Evolutionary conservation across 208 protist genomes (phyloP).

Genomic region (Porcisia hertigi): DNA sequence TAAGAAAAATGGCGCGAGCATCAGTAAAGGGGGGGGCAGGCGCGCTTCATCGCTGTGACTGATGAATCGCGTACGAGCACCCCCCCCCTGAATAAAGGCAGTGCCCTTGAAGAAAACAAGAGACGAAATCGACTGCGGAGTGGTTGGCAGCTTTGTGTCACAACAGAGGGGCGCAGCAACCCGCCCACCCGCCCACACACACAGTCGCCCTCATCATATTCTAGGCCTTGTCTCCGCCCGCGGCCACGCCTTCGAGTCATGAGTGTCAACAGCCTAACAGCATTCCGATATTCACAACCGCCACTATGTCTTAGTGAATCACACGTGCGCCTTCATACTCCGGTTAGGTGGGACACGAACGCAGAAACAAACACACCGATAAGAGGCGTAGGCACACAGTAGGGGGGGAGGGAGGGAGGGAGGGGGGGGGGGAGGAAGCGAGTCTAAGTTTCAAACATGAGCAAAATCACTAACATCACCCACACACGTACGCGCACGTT

Average conservation of each 20-base stretch:
- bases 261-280: neutral
- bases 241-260: neutral
- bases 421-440: neutral
- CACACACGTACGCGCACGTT: neutral
- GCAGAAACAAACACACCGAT: neutral
- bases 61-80: neutral
- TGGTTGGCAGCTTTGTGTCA: neutral
- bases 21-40: neutral
- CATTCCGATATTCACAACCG: neutral
- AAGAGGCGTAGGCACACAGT: neutral
- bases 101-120: neutral
- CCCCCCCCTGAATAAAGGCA: neutral
- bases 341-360: neutral
- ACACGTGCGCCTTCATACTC: neutral
- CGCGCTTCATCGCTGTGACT: neutral
- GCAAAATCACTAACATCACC: neutral
- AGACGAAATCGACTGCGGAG: neutral
- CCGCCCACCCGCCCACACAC: neutral
- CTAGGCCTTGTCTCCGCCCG: neutral
- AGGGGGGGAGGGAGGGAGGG: neutral
- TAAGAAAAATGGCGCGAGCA: too few relatives aligned
- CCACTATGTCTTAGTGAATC: neutral
- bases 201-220: neutral
- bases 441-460: neutral
- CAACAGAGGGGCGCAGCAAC: neutral